Base-by-base conservation (phyloP, 176 grass and related monocot genomes). In the Aechmea fasciata region DNA sequence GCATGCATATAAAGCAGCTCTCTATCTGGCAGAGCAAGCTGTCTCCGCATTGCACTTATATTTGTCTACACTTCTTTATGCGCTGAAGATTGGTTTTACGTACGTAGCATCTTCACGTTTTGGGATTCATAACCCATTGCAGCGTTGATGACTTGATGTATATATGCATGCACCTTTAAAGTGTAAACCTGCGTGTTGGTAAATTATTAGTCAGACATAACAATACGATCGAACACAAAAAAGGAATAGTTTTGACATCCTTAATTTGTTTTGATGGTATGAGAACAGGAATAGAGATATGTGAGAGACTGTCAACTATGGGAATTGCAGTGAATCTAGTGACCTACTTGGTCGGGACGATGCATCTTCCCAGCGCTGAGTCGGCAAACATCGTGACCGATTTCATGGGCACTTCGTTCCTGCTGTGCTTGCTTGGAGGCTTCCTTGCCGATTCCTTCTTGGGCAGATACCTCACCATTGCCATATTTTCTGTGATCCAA, bases 391-490 rank as follows among this genome's bases (percentile, higher is more conserved):
- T 96, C 52, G 91, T 96, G 64, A 85, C 91, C 5, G 85, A 96
- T 69, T 96, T 96, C 87, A 69, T 96, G 85, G 91, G 91, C 77
- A 96, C 91, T 41, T 96, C 77, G 50, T 96, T 91, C 80, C 83
- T 96, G 74, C 85, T 96, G 55, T 96, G 87, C 83, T 73, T 96
- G 68, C 80, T 96, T 49, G 91, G 85, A 24, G 91, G 91, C 10
- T 96, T 96, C 77, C 80, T 96, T 48, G 91, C 91, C 17, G 91
- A 96, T 75, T 88, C 91, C 80, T 91, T 96, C 84, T 69, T 96
- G 3, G 91, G 91, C 1, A 77, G 91, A 47, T 96, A 83, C 85
- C 91, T 90, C 82, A 96, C 91, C 65, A 88, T 96, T 67, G 91
- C 80, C 73, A 80, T 88, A 67, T 96, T 91, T 18, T 73, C 91